Conservation (phyloP, 108 stramenopile species). For the Nitzschia sp. region DNA sequence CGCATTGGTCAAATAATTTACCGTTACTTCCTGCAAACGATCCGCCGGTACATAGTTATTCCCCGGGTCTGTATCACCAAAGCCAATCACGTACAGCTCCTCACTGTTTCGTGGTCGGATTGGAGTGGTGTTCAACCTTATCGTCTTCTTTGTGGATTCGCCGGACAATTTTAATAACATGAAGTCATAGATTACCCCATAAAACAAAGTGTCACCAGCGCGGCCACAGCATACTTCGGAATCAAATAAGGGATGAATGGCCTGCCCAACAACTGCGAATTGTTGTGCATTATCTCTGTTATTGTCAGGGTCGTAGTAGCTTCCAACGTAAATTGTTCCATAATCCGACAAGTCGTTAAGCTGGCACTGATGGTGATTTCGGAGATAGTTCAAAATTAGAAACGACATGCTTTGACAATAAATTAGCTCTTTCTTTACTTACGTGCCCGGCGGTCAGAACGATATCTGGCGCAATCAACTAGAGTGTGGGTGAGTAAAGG, state of each 20-base stretch:
- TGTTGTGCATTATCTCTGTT: constrained; percentile 5
- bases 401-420: no score
- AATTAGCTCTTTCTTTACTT: no score
- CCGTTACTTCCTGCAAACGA: constrained; percentile 8
- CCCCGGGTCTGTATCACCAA: constrained; percentile 22
- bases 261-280: constrained; percentile 11
- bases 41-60: constrained; percentile 1
- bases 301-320: neutral
- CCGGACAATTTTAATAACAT: constrained; percentile 30
- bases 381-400: neutral
- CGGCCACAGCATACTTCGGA: constrained; percentile 15
- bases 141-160: neutral
- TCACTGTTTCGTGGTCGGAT: constrained; percentile 3
- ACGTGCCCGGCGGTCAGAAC: constrained; percentile 57
- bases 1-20: constrained; percentile 9
- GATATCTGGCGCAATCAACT: constrained; percentile 51
- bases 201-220: neutral
- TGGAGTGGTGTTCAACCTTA: constrained; percentile 16
- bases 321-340: constrained; percentile 8
- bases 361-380: constrained; percentile 10
- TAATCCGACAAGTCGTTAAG: neutral
- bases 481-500: neutral
- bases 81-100: constrained; percentile 17
- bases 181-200: constrained; percentile 26
- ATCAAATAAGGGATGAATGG: constrained; percentile 20